These are phyloP conservation scores for Euryodendron excelsum DNA, from an alignment of 148 eudicot genomes.

Conservation along the genomic window DNA sequence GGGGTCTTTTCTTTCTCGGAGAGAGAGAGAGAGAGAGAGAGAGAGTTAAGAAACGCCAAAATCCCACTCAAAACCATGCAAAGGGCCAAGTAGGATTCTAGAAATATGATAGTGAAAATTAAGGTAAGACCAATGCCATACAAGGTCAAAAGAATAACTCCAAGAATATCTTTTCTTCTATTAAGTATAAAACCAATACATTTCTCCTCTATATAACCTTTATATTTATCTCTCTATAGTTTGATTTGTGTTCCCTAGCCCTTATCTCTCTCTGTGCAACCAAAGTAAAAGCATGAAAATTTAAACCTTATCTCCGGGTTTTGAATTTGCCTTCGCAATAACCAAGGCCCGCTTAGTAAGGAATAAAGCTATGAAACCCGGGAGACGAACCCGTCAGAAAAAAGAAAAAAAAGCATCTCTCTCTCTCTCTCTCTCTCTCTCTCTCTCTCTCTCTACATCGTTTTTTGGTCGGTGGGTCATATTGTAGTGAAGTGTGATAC, in stretches of 20 bases:
- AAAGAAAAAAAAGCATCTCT: not conserved
- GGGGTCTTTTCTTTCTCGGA: no score
- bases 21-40: not conserved
- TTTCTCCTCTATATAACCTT: no score
- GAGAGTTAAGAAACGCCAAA: not conserved
- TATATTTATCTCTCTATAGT: no score
- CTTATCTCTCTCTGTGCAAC: no score
- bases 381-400: not conserved
- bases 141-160: not conserved
- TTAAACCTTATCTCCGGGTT: not conserved
- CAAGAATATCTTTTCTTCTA: not conserved
- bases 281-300: no score
- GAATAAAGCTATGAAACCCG: slow-evolving; percentile 9
- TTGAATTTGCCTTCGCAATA: slow-evolving; percentile 7
- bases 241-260: no score
- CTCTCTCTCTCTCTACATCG: no score
- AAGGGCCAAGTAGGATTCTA: not conserved
- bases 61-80: slow-evolving; percentile 6
- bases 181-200: not conserved
- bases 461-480: not conserved
- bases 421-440: not conserved
- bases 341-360: slow-evolving; percentile 8
- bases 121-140: no score
- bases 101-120: not conserved
- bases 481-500: not conserved